phyloP scores from a whole-genome alignment of 1,139 yeast species.

The Arxiozyma bovina region DNA sequence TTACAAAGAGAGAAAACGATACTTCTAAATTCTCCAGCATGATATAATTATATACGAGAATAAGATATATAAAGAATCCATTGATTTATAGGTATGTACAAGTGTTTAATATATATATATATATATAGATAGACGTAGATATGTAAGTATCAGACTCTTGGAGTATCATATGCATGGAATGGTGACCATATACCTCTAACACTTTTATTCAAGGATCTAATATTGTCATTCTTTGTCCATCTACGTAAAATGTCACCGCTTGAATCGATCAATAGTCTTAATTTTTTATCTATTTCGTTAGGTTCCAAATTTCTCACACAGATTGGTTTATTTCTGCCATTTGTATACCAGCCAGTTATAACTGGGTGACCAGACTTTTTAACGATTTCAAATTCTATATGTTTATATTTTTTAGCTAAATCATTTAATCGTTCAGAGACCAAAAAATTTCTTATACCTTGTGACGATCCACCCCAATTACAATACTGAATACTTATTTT shows the following conservation, averaged over 20 bases:
- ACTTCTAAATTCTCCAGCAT: neutral
- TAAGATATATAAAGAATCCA: too few species aligned
- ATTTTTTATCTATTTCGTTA: slow-evolving; percentile 45
- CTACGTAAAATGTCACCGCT: slow-evolving; percentile 53
- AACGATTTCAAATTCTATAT: slow-evolving; percentile 61
- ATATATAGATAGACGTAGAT: neutral
- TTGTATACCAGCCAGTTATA: slow-evolving; percentile 55
- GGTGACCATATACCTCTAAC: slow-evolving; percentile 99
- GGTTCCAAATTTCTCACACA: slow-evolving; percentile 56
- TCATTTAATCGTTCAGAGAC: slow-evolving; percentile 44
- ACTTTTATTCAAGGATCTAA: slow-evolving; percentile 67
- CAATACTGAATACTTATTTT: slow-evolving; percentile 69
- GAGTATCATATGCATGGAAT: slow-evolving; percentile 53
- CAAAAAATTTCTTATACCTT: slow-evolving; percentile 63
- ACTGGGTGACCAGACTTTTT: slow-evolving; percentile 79
- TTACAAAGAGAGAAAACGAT: too few species aligned
- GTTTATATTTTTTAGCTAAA: slow-evolving; percentile 52
- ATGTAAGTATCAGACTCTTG: slow-evolving; percentile 43
- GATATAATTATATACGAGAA: neutral
- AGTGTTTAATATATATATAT: neutral
- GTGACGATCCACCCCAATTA: slow-evolving; percentile 93
- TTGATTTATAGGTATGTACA: too few species aligned
- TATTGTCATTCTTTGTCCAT: slow-evolving; percentile 59
- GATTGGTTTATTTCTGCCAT: slow-evolving; percentile 41
- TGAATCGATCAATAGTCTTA: slow-evolving; percentile 46